Base-by-base conservation (phyloP, 106 monocot genomes). In the Narthecium ossifragum region DNA sequence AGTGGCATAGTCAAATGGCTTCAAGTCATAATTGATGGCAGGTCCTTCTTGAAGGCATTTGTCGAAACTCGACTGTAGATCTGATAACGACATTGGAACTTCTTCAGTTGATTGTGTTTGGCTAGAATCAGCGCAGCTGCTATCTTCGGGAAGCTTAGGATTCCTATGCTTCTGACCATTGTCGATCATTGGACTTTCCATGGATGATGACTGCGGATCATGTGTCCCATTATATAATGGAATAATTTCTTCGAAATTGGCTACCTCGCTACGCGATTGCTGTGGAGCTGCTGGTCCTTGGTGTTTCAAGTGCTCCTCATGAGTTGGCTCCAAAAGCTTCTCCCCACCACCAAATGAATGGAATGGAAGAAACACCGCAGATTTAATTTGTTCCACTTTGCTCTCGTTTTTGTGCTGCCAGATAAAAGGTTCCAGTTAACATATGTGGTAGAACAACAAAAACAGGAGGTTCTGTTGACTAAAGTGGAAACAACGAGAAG, bases 361-460 rank as follows among this genome's bases (percentile, higher is more conserved):
- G 72, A 90, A 94, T 25, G 94, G 94, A 53, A 86, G 83, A n/a
- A 53, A 31, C 20, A 94, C 83, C 3, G 86, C 67, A 17, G 85
- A 77, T 61, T 80, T 86, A 20, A 86, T 90, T 62, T 83, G 86
- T 55, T 85, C 83, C 46, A 94, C 43, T 57, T 83, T 90, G 59
- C 9, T 78, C 26, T 57, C 73, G 45, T 62, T 45, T 57, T 71
- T 73, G 18, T 64, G 67, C 80, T 84, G 63, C 48, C 45, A 46
- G 60, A 53, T 14, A 55, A 8, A 29, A 10, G 8, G 5, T 25
- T 17, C 0, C 25, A 55, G 15, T 11, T 3, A 32, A 30, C 8
- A 28, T 15, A 31, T 1, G 31, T 55, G 27, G 29, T 28, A 5
- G 5, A 14, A 5, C 8, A 49, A 49, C n/a, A 8, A 55, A 55